Percentiles rank a stretch among this genome's conserved stretches.
phyloP scores from a whole-genome alignment of 768 basidiomycete genomes.

The Panellus pusillus region DNA sequence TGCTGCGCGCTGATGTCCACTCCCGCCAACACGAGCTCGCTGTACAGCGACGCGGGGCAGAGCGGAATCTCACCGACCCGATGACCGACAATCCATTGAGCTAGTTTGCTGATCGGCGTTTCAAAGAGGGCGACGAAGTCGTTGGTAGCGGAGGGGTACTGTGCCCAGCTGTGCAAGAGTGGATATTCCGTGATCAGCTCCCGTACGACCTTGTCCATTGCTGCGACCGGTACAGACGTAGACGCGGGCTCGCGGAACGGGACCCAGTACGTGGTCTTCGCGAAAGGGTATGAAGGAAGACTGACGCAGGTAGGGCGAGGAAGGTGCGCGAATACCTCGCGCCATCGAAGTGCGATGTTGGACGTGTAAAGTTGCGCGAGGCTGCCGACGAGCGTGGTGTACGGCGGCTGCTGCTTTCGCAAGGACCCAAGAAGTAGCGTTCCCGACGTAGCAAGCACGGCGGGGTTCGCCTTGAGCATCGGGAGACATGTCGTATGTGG shows the following conservation, averaged over 20 bases:
- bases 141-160: slow-evolving; percentile 39
- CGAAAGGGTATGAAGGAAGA: slow-evolving; percentile 67
- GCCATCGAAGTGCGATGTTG: slow-evolving; percentile 49
- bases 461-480: slow-evolving; percentile 48
- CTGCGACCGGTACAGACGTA: neutral
- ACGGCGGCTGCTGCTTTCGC: slow-evolving; percentile 42
- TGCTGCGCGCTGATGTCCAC: slow-evolving; percentile 35
- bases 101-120: slow-evolving; percentile 47
- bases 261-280: slow-evolving; percentile 57
- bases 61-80: slow-evolving; percentile 54
- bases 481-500: slow-evolving; percentile 60
- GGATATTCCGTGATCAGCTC: slow-evolving; percentile 28
- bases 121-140: slow-evolving; percentile 48
- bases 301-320: slow-evolving; percentile 40
- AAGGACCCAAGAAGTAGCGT: slow-evolving; percentile 50
- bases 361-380: slow-evolving; percentile 51
- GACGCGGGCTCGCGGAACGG: slow-evolving; percentile 35
- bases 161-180: slow-evolving; percentile 43
- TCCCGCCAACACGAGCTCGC: slow-evolving; percentile 55
- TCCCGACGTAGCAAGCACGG: slow-evolving; percentile 26
- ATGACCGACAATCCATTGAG: slow-evolving; percentile 53
- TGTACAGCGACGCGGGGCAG: slow-evolving; percentile 68
- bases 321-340: slow-evolving; percentile 50
- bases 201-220: neutral
- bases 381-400: slow-evolving; percentile 44